These are phyloP conservation scores for Zanthoxylum bungeanum DNA, from an alignment of 345 rosid genomes.

Conservation along the genomic window DNA sequence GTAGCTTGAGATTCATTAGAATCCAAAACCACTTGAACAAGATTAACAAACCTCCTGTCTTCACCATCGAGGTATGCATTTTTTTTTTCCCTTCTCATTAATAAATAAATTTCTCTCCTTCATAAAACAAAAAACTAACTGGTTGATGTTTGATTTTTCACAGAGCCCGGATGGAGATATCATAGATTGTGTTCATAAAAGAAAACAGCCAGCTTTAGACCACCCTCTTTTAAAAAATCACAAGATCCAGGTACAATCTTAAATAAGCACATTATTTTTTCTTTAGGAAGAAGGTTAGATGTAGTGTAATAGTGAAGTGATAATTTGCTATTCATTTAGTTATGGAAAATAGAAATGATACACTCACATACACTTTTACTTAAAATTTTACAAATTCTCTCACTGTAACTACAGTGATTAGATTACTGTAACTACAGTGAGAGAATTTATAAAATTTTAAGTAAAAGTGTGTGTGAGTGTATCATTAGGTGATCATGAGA, in stretches of 20 bases:
- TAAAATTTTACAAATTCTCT: no score
- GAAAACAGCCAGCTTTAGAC: conserved; percentile 90
- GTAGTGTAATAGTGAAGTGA: no score
- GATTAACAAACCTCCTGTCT: conserved; percentile 77
- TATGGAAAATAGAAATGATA: no score
- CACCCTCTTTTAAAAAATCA: conserved; percentile 90
- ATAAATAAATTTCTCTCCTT: background rate
- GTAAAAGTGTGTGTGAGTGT: no score
- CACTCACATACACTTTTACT: no score
- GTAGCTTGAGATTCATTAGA: conserved; percentile 71
- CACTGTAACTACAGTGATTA: no score
- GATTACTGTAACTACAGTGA: no score
- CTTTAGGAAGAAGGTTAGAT: no score
- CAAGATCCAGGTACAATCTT: conserved; percentile 75
- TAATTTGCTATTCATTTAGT: no score
- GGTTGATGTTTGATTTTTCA: background rate
- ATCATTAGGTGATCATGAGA: no score
- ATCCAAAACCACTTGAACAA: conserved; percentile 74
- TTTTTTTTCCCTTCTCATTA: background rate
- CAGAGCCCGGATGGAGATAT: conserved; percentile 90
- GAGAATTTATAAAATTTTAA: no score
- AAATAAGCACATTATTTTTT: background rate
- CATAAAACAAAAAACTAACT: background rate
- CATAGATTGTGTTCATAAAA: conserved; percentile 83
- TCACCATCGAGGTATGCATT: conserved; percentile 65